Percentiles rank a stretch among this genome's conserved stretches.
These are phyloP conservation scores for Boletus fagicola DNA, from an alignment of 768 basidiomycete genomes.

Conservation along the genomic window DNA sequence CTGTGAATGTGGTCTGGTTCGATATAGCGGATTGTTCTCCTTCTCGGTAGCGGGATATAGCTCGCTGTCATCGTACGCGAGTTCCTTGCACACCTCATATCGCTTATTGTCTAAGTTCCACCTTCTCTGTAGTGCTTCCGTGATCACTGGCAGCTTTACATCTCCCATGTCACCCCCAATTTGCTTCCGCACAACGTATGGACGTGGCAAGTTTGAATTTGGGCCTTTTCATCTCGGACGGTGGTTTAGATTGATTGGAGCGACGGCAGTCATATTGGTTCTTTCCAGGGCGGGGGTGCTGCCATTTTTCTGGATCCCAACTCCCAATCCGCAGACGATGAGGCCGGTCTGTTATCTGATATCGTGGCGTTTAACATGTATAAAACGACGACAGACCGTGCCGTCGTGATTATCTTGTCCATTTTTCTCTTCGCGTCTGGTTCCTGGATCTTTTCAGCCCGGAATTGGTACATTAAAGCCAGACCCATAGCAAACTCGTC, in stretches of 20 bases:
- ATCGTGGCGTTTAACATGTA: not conserved
- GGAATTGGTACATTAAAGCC: slow-evolving; percentile 37
- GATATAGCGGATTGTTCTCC: slow-evolving; percentile 35
- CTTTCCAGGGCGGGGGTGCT: slow-evolving; percentile 35
- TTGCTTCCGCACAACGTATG: slow-evolving; percentile 36
- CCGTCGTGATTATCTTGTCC: slow-evolving; percentile 30
- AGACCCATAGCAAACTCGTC: slow-evolving; percentile 29
- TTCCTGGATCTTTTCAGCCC: slow-evolving; percentile 36
- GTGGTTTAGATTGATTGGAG: slow-evolving; percentile 32
- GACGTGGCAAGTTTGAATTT: slow-evolving; percentile 32
- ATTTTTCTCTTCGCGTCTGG: slow-evolving; percentile 32
- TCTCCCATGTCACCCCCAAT: slow-evolving; percentile 40
- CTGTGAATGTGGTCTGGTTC: slow-evolving; percentile 43
- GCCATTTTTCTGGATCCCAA: slow-evolving; percentile 32
- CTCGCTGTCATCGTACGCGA: slow-evolving; percentile 35
- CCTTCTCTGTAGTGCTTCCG: slow-evolving; percentile 24
- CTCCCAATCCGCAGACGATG: slow-evolving; percentile 28
- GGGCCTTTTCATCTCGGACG: slow-evolving; percentile 35
- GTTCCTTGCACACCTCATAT: not conserved
- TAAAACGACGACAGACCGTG: slow-evolving; percentile 16
- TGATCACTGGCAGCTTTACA: slow-evolving; percentile 33
- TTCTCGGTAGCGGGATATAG: slow-evolving; percentile 35
- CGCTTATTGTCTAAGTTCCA: not conserved
- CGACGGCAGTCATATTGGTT: slow-evolving; percentile 32
- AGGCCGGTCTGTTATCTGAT: slow-evolving; percentile 14